Percentiles rank a stretch among this genome's conserved stretches.
Evolutionary conservation across 768 basidiomycete species (phyloP).

Genomic region (Paxillus rubicundulus): DNA sequence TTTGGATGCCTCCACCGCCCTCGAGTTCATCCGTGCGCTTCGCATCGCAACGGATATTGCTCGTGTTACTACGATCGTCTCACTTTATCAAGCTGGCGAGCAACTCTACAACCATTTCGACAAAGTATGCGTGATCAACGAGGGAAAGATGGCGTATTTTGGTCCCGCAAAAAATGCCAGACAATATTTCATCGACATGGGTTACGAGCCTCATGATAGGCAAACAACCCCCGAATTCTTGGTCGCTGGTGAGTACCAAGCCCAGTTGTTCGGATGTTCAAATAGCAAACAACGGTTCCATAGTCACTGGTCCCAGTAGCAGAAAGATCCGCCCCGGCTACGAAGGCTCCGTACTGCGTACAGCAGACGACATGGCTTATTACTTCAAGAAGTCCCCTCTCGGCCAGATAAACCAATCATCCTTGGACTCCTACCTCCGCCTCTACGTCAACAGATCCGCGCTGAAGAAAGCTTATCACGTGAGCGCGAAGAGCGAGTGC

Average conservation of each 20-base stretch:
- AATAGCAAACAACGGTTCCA: constrained; percentile 25
- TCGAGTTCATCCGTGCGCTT: constrained; percentile 68
- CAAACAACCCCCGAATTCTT: constrained; percentile 64
- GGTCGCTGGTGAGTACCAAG: constrained; percentile 35
- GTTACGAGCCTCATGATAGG: constrained; percentile 50
- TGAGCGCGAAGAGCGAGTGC: constrained; percentile 50
- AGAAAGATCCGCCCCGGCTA: constrained; percentile 48
- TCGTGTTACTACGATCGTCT: constrained; percentile 63
- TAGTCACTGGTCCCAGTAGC: constrained; percentile 58
- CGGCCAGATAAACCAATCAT: constrained; percentile 42
- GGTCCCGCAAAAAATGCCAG: constrained; percentile 51
- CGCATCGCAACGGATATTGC: constrained; percentile 60
- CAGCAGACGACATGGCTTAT: constrained; percentile 55
- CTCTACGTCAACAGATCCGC: constrained; percentile 46
- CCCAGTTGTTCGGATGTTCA: neutral
- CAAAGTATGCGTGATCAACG: constrained; percentile 62
- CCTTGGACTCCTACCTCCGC: constrained; percentile 44
- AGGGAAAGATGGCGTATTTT: constrained; percentile 55
- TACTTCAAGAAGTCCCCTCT: constrained; percentile 42
- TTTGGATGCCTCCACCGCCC: constrained; percentile 65
- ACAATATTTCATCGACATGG: constrained; percentile 55
- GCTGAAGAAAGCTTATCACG: constrained; percentile 41
- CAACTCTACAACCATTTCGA: constrained; percentile 62
- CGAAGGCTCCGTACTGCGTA: constrained; percentile 43
- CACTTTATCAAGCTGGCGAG: constrained; percentile 84